A percentile compares a stretch with the other conserved stretches of the same genome.
These are phyloP conservation scores for Cryptococcus wingfieldii DNA, from an alignment of 1,284 basidiomycete species.

Conservation along the genomic window DNA sequence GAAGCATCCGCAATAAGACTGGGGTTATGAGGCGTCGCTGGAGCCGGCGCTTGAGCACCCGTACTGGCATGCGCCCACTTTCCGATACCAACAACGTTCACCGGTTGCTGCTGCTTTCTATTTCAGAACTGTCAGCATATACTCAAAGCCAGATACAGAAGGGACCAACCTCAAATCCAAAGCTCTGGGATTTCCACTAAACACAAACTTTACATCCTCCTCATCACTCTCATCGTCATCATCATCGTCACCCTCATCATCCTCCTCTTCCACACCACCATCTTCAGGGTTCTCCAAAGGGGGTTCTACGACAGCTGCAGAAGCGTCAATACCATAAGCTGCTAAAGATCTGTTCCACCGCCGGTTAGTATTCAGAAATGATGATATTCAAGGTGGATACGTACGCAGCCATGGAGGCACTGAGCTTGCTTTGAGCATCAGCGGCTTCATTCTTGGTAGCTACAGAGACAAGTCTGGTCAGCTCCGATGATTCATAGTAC, in stretches of 20 bases:
- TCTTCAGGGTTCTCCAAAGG: constrained; percentile 37
- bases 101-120: constrained; percentile 40
- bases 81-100: constrained; percentile 43
- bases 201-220: constrained; percentile 48
- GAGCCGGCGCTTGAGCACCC: constrained; percentile 20
- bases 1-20: not conserved
- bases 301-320: constrained; percentile 9
- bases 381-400: not conserved
- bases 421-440: constrained; percentile 7
- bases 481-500: not conserved
- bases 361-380: not conserved
- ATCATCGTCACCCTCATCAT: constrained; percentile 32
- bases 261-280: constrained; percentile 42
- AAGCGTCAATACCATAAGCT: constrained; percentile 43
- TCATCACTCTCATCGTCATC: constrained; percentile 47
- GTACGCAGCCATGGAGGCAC: constrained; percentile 24
- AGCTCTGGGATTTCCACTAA: constrained; percentile 33
- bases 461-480: not conserved
- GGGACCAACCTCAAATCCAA: constrained; percentile 40
- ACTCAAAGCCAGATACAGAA: not conserved
- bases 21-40: constrained; percentile 10
- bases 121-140: not conserved
- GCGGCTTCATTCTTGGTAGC: not conserved
- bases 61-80: constrained; percentile 47
- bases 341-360: constrained; percentile 31